These are phyloP conservation scores for Hanseniaspora hatyaiensis DNA, from an alignment of 805 yeast genomes.

Conservation along the genomic window DNA sequence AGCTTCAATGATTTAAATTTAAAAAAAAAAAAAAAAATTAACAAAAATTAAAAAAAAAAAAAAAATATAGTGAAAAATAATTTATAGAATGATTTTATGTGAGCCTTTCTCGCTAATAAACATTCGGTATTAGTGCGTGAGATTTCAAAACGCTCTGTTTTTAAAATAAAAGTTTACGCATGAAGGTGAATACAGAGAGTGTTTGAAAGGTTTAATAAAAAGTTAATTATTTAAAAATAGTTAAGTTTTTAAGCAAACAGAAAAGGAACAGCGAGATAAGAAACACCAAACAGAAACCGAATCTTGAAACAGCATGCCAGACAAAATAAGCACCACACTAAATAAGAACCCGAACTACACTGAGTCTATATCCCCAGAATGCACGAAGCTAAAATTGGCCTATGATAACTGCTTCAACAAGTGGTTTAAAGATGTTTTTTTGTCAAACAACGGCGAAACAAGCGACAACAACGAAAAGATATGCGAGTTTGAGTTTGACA, in stretches of 20 bases:
- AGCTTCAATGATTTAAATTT: neutral
- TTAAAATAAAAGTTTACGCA: neutral
- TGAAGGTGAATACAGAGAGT: neutral
- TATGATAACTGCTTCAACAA: constrained; percentile 80
- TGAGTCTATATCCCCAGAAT: constrained; percentile 44
- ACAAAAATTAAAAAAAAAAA: too few species aligned
- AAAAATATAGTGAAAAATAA: too few species aligned
- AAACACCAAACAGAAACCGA: neutral
- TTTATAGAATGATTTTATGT: too few species aligned
- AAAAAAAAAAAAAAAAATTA: neutral
- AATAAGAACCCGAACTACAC: constrained; percentile 9
- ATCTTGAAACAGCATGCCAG: too few species aligned
- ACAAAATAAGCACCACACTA: neutral
- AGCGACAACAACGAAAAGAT: neutral
- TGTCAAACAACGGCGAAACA: constrained; percentile 20
- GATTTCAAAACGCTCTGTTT: too few species aligned
- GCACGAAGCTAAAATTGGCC: constrained; percentile 64
- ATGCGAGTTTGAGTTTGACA: constrained; percentile 13
- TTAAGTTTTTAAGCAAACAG: too few species aligned
- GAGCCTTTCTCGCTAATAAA: too few species aligned
- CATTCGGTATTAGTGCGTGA: too few species aligned
- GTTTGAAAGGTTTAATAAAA: too few species aligned
- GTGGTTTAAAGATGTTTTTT: constrained; percentile 74
- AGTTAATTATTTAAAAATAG: too few species aligned
- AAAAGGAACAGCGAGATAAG: neutral